A percentile compares a stretch with the other conserved stretches of the same genome.
These are phyloP conservation scores for Xylaria sp. DNA, from an alignment of 2,329 filamentous ascomycete species.

Conservation along the genomic window DNA sequence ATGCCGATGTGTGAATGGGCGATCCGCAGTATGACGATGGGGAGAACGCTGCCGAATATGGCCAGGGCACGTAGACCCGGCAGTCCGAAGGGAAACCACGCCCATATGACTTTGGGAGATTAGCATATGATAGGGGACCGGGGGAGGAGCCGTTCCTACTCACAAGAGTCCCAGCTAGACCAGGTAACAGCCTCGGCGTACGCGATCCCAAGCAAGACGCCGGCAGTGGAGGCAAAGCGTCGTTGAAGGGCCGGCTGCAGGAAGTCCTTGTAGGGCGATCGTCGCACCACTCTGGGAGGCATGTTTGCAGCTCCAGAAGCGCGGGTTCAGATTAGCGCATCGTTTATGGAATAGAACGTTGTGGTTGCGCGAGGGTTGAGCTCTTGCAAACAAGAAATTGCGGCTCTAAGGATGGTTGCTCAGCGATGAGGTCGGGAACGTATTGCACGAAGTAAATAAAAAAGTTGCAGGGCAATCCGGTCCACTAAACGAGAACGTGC, in stretches of 20 bases:
- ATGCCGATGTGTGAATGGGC: constrained; percentile 77
- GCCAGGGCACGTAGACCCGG: constrained; percentile 74
- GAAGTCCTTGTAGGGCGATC: constrained; percentile 79
- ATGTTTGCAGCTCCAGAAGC: constrained; percentile 52
- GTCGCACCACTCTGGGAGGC: constrained; percentile 58
- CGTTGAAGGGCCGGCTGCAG: constrained; percentile 86
- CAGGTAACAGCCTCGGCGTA: constrained; percentile 74
- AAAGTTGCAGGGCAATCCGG: constrained; percentile 16
- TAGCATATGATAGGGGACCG: no score
- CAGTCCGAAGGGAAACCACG: constrained; percentile 80
- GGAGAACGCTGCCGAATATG: constrained; percentile 75
- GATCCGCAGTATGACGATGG: constrained; percentile 83
- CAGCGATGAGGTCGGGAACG: constrained; percentile 8
- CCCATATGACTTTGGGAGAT: constrained; percentile 68
- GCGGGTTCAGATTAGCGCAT: constrained; percentile 29
- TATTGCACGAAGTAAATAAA: constrained; percentile 36
- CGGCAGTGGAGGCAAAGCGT: constrained; percentile 79
- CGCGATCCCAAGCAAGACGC: constrained; percentile 69
- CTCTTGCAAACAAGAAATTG: constrained; percentile 20
- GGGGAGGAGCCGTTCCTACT: constrained; percentile 41
- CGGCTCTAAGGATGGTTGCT: constrained; percentile 20
- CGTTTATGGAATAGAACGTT: constrained; percentile 1
- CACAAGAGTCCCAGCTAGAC: constrained; percentile 70
- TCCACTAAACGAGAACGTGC: constrained; percentile 12
- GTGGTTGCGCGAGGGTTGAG: not conserved